A percentile compares a stretch with the other conserved stretches of the same genome.
Evolutionary conservation across 768 basidiomycete species (phyloP).

Genomic region (Termitomyces sp.): DNA sequence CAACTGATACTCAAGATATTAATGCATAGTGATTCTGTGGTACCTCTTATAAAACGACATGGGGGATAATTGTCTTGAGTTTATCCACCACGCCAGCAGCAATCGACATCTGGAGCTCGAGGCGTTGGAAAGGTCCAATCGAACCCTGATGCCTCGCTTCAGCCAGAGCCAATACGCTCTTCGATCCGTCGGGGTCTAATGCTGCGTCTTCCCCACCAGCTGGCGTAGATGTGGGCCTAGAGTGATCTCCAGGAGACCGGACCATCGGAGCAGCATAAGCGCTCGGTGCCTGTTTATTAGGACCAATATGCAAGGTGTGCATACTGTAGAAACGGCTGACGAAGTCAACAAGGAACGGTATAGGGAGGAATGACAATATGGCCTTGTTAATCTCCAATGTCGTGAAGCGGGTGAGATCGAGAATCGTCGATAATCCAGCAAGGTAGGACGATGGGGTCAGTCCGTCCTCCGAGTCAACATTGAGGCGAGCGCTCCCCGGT

Average conservation of each 20-base stretch:
- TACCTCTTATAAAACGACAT: too few species aligned
- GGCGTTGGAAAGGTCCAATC: background rate
- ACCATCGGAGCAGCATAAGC: background rate
- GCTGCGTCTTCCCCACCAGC: slow-evolving; percentile 1
- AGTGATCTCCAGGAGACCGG: background rate
- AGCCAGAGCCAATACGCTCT: slow-evolving; percentile 1
- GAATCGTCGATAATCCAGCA: background rate
- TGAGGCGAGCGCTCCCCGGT: slow-evolving; percentile 5
- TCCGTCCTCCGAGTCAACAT: background rate
- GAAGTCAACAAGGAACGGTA: background rate
- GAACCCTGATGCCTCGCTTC: background rate
- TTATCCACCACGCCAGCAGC: background rate
- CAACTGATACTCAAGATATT: too few species aligned
- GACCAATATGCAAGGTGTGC: slow-evolving; percentile 1
- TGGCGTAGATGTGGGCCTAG: background rate
- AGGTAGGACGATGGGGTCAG: background rate
- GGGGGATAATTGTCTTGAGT: background rate
- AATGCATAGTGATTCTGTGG: too few species aligned
- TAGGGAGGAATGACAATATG: background rate
- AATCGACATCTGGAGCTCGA: background rate
- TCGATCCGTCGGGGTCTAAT: background rate
- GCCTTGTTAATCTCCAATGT: slow-evolving; percentile 2
- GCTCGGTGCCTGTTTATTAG: slow-evolving; percentile 1
- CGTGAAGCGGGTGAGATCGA: slow-evolving; percentile 1
- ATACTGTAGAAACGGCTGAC: background rate